Evolutionary conservation across 768 basidiomycete genomes (phyloP).

Genomic region (Auricularia sp.): DNA sequence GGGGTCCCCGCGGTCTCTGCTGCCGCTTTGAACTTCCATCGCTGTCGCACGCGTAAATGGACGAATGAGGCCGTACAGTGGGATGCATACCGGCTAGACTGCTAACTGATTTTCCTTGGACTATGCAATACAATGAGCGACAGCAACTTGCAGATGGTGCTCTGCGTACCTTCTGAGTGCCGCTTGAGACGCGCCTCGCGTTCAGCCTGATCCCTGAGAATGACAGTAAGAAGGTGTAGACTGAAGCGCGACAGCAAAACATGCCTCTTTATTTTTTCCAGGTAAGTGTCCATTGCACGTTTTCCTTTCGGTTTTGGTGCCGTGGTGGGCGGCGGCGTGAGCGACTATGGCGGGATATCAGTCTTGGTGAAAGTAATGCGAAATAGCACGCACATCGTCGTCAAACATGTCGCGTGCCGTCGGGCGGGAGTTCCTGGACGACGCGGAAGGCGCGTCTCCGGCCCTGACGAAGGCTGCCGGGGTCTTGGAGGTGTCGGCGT

Average conservation of each 20-base stretch:
- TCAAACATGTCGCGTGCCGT: background rate
- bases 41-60: background rate
- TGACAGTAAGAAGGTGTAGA: conserved; percentile 1
- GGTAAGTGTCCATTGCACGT: conserved; percentile 89
- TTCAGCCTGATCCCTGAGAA: conserved; percentile 78
- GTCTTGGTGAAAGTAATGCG: conserved; percentile 1
- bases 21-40: conserved; percentile 74
- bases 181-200: conserved; percentile 77
- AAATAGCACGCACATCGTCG: conserved; percentile 18
- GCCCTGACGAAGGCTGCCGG: conserved; percentile 8
- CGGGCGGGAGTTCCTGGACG: conserved; percentile 15
- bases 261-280: conserved; percentile 92
- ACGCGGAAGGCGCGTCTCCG: conserved; percentile 15
- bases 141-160: conserved; percentile 25
- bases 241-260: background rate
- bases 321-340: conserved; percentile 37
- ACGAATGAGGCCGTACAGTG: background rate
- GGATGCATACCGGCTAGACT: conserved; percentile 54
- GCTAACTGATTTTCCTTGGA: conserved; percentile 70
- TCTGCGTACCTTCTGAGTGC: conserved; percentile 23
- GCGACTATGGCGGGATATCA: conserved; percentile 36
- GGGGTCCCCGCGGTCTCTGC: conserved; percentile 80
- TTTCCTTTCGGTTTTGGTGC: conserved; percentile 78
- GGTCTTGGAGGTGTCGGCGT: conserved; percentile 42
- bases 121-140: conserved; percentile 18